Evolutionary conservation across 2,329 filamentous ascomycete species (phyloP).

Genomic region (Coleophoma crateriformis): DNA sequence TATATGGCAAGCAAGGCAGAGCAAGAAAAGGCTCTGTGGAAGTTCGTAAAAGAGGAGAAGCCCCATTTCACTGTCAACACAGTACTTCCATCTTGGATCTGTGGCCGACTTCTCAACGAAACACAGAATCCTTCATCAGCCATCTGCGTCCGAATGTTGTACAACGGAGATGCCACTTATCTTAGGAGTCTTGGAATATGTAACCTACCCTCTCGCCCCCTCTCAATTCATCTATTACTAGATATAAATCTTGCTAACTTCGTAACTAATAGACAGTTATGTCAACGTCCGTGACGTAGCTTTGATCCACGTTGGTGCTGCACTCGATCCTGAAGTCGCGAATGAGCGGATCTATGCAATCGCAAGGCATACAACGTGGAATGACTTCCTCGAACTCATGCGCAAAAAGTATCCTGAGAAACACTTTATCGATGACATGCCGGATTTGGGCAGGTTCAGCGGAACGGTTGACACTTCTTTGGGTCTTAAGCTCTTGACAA

Average conservation of each 20-base stretch:
- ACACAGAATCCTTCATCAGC: no score
- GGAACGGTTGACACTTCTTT: conserved; percentile 7
- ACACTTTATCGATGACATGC: conserved; percentile 13
- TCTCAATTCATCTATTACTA: no score
- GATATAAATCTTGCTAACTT: background rate
- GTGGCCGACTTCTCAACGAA: no score
- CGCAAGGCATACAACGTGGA: conserved; percentile 16
- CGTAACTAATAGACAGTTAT: conserved; percentile 6
- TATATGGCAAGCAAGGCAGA: no score
- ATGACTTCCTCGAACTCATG: conserved; percentile 17
- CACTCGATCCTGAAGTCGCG: conserved; percentile 19
- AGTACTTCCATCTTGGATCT: no score
- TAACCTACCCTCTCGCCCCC: no score
- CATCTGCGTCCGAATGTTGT: no score
- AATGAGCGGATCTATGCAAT: conserved; percentile 17
- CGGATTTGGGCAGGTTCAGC: conserved; percentile 4
- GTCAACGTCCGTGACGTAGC: conserved; percentile 22
- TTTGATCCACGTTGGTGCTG: conserved; percentile 20
- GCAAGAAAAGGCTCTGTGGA: no score
- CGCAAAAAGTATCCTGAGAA: conserved; percentile 14
- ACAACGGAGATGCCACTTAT: no score
- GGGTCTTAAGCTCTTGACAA: conserved; percentile 10
- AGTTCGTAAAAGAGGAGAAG: no score
- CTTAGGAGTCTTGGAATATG: no score
- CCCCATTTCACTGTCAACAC: no score